Conservation (phyloP, 352 stramenopile genomes). For the Globisporangium spinosum region DNA sequence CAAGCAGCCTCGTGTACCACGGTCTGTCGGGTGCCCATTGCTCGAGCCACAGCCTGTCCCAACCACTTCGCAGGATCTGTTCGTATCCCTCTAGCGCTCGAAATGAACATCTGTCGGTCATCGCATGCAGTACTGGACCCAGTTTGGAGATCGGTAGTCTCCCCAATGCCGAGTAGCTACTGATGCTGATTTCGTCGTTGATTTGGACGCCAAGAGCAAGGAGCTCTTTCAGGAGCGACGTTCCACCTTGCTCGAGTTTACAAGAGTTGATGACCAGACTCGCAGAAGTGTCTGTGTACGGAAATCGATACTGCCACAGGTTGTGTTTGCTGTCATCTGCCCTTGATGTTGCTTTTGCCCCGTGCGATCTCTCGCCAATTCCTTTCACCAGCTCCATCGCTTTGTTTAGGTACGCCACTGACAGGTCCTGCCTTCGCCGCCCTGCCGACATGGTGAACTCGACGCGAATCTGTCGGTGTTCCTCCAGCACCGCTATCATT, state of each 20-base stretch:
- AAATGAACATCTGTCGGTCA: neutral
- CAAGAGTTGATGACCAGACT: neutral
- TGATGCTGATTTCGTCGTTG: neutral
- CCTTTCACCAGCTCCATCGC: neutral
- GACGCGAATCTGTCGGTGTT: neutral
- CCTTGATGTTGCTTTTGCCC: neutral
- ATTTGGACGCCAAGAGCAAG: neutral
- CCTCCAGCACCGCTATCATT: neutral
- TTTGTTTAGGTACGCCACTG: neutral
- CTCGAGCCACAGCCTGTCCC: neutral
- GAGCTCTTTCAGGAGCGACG: neutral
- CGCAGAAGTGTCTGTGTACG: neutral
- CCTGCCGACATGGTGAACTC: neutral
- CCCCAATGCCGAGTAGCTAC: neutral
- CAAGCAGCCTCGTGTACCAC: neutral
- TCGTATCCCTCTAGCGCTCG: neutral
- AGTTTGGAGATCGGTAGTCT: neutral
- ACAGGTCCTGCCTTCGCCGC: neutral
- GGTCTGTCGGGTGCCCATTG: neutral
- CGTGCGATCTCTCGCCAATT: neutral
- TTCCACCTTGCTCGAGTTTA: neutral
- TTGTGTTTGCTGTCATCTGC: neutral
- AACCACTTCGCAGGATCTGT: neutral
- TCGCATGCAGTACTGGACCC: neutral
- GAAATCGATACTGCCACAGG: neutral